These are phyloP conservation scores for Flaveria ramosissima DNA, from an alignment of 129 eudicot species.

Conservation along the genomic window DNA sequence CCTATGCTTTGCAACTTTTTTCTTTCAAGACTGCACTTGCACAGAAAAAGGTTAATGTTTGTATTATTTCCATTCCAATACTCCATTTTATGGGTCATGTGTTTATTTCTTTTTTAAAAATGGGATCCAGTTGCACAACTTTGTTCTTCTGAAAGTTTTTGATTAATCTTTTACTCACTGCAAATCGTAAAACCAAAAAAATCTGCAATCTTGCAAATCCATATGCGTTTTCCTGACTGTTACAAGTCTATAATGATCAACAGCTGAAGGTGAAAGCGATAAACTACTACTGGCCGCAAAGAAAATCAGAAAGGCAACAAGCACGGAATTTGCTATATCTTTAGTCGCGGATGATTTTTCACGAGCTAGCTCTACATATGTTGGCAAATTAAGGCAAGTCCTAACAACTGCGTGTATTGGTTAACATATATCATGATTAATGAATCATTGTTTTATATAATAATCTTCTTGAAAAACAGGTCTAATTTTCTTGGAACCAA, in stretches of 20 bases:
- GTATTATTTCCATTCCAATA: conserved; percentile 8
- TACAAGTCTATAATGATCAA: conserved; percentile 24
- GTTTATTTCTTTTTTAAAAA: conserved; percentile 2
- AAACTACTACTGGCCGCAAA: conserved; percentile 79
- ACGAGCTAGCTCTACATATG: conserved; percentile 79
- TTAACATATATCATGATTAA: not conserved
- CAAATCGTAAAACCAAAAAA: not conserved
- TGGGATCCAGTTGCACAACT: not conserved
- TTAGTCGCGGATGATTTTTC: conserved; percentile 87
- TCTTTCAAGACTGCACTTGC: conserved; percentile 24
- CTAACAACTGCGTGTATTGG: conserved; percentile 5
- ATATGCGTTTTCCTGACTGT: conserved; percentile 19
- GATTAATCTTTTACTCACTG: conserved; percentile 1
- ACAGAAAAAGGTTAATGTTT: conserved; percentile 4
- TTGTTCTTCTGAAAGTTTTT: conserved; percentile 4
- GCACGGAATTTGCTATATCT: conserved; percentile 79
- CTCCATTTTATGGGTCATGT: conserved; percentile 3
- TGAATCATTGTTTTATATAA: not conserved
- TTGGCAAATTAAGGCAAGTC: conserved; percentile 88
- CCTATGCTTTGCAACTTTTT: conserved; percentile 19
- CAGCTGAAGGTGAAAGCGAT: conserved; percentile 76
- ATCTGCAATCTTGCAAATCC: not conserved
- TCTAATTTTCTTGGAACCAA: conserved; percentile 96
- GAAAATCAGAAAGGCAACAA: conserved; percentile 78
- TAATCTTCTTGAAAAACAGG: conserved; percentile 40